Percentiles rank a stretch among this genome's conserved stretches.
phyloP scores from a whole-genome alignment of 768 basidiomycete genomes.

The Tubosaeta sp. region DNA sequence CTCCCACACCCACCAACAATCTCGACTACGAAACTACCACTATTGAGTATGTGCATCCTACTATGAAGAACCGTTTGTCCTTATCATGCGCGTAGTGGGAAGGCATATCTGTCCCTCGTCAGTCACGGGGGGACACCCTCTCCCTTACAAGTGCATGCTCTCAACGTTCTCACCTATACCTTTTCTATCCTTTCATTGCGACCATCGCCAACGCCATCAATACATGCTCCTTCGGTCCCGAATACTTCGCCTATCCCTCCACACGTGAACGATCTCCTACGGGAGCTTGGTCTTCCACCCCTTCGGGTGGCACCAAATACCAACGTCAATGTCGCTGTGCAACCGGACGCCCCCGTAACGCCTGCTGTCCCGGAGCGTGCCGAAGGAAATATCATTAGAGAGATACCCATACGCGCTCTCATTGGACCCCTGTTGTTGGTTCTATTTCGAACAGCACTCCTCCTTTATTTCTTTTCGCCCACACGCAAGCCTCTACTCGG shows the following conservation, averaged over 20 bases:
- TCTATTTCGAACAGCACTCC: constrained; percentile 58
- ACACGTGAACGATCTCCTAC: constrained; percentile 58
- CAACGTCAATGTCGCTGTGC: constrained; percentile 17
- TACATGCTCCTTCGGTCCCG: constrained; percentile 26
- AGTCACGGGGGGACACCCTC: constrained; percentile 47
- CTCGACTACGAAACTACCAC: constrained; percentile 31
- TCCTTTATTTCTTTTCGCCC: constrained; percentile 76
- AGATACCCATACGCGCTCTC: constrained; percentile 63
- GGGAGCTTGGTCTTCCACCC: constrained; percentile 59
- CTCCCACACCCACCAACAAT: constrained; percentile 16
- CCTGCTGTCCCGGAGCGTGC: constrained; percentile 16
- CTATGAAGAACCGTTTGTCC: background rate
- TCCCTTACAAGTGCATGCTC: constrained; percentile 56
- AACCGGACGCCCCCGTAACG: constrained; percentile 14
- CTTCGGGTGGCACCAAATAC: constrained; percentile 37
- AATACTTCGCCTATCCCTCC: constrained; percentile 34
- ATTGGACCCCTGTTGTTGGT: constrained; percentile 65
- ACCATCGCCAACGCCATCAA: constrained; percentile 36
- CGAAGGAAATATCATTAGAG: constrained; percentile 41
- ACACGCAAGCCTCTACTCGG: constrained; percentile 69
- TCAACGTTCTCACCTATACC: constrained; percentile 31
- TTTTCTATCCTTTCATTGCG: constrained; percentile 57
- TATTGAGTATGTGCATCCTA: constrained; percentile 14
- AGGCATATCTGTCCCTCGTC: constrained; percentile 50
- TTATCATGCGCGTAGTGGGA: constrained; percentile 18